Conservation (phyloP, 495 filamentous ascomycete genomes). For the Elaphomyces granulatus region DNA sequence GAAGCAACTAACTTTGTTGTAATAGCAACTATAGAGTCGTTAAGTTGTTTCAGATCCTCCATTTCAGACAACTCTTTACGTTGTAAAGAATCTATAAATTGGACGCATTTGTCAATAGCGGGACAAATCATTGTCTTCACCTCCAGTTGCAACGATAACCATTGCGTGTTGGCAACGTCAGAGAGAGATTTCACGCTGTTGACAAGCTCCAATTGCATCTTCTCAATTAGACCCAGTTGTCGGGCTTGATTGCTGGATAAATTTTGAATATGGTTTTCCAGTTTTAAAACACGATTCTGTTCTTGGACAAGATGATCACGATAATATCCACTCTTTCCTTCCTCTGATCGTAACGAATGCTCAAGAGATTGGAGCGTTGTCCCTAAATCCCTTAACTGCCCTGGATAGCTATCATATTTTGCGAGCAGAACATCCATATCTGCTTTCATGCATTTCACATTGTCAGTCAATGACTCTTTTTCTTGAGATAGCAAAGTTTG, state of each 20-base stretch:
- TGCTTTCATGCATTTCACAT: constrained; percentile 13
- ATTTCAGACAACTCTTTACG: constrained; percentile 10
- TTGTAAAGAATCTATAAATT: constrained; percentile 8
- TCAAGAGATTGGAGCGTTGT: constrained; percentile 7
- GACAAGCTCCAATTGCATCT: constrained; percentile 15
- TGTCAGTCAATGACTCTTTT: constrained; percentile 12
- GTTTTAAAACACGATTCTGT: constrained; percentile 12
- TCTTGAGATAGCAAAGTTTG: constrained; percentile 14
- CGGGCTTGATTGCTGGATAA: constrained; percentile 14
- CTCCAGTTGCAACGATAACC: constrained; percentile 6
- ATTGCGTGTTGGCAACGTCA: constrained; percentile 4
- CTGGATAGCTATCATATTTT: constrained; percentile 8
- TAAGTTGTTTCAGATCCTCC: constrained; percentile 12
- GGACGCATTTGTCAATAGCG: constrained; percentile 9
- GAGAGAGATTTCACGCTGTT: constrained; percentile 11
- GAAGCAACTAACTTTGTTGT: constrained; percentile 14
- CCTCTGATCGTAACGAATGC: constrained; percentile 11
- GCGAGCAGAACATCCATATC: constrained; percentile 10
- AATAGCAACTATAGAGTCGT: constrained; percentile 7
- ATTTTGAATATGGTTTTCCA: constrained; percentile 25
- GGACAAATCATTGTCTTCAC: constrained; percentile 7
- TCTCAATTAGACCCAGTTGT: constrained; percentile 13
- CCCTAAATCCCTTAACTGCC: constrained; percentile 8
- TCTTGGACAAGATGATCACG: constrained; percentile 17
- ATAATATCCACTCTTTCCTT: constrained; percentile 7